These are phyloP conservation scores for Metschnikowia baotianmanensis DNA, from an alignment of 805 yeast species.

Conservation along the genomic window DNA sequence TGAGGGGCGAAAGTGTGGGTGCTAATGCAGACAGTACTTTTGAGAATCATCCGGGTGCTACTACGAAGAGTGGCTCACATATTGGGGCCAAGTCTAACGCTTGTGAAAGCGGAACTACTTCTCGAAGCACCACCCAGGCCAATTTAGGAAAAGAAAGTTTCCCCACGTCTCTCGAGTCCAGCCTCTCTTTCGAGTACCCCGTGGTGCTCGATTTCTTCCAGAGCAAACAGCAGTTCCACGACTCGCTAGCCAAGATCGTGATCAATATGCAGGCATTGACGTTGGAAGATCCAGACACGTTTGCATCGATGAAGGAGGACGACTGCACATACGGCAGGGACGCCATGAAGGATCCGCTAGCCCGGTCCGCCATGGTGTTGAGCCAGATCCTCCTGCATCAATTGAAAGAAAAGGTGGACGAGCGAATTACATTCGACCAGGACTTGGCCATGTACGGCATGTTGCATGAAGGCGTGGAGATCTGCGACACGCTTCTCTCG, in stretches of 20 bases:
- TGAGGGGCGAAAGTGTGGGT: no score
- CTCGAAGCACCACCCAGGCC: no score
- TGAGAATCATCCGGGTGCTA: no score
- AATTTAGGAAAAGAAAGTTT: no score
- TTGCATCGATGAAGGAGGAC: conserved; percentile 58
- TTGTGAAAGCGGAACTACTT: no score
- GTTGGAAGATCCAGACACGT: conserved; percentile 71
- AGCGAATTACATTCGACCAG: conserved; percentile 36
- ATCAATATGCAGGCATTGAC: conserved; percentile 71
- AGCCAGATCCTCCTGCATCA: conserved; percentile 46
- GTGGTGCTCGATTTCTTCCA: conserved; percentile 68
- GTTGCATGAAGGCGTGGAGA: conserved; percentile 34
- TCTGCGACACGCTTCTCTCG: conserved; percentile 32
- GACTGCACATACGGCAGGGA: conserved; percentile 44
- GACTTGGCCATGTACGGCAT: conserved; percentile 40
- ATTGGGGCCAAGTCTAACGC: no score
- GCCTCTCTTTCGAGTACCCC: conserved; percentile 47
- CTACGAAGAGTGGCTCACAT: no score
- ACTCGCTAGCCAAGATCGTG: conserved; percentile 53
- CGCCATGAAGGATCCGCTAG: conserved; percentile 39
- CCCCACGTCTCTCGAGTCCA: conserved; percentile 13
- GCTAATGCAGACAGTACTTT: no score
- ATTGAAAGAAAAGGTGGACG: conserved; percentile 37
- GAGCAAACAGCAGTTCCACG: conserved; percentile 69
- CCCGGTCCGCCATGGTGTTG: conserved; percentile 49